Evolutionary conservation across 169 alveolate species (phyloP), one percentile per base, ranked within the genome.

Genomic region (Cryptosporidium ryanae): DNA sequence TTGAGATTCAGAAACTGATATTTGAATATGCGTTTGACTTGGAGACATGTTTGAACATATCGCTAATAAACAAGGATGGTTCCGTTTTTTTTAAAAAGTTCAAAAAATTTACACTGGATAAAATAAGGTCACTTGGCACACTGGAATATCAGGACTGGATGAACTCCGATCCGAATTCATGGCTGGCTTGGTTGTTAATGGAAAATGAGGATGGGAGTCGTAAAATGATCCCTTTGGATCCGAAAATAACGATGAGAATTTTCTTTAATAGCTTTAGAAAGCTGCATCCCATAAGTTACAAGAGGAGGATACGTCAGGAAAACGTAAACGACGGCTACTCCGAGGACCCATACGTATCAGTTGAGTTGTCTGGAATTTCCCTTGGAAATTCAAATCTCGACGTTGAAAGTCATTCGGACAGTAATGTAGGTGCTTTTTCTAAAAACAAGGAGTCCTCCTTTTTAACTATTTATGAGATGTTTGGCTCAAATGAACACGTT

Each of bases 351-450:
- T 43, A 3, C 18, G 57, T 76, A 13, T 43, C 25, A 23, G 64
- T 76, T 1, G 71, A 54, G 7, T 55, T 76, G 5, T 76, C 87
- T 8, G 87, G 76, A 38, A 57, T 76, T 17, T 76, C 87, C n/a
- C 55, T 76, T 43, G 55, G 59, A 13, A 13, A 23, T 43, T 27
- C 1, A 13, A 27, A 38, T 23, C 5, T 18, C 15, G 13, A 21
- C 25, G 25, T 25, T 31, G 68, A 59, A 21, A 18, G 6, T 61
- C 0, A 1, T 54, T 21, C 13, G 23, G 13, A 54, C 13, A 54
- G 13, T 54, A 54, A 21, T 25, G 29, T 7, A 0, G 18, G 29
- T 7, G 13, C 7, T 54, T 21, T 12, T 0, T 10, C 6, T 25
- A 63, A 2, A 50, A 54, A 27, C 34, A 23, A 18, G 8, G 21